Conservation (phyloP, 768 basidiomycete genomes). For the Galerina marginata region DNA sequence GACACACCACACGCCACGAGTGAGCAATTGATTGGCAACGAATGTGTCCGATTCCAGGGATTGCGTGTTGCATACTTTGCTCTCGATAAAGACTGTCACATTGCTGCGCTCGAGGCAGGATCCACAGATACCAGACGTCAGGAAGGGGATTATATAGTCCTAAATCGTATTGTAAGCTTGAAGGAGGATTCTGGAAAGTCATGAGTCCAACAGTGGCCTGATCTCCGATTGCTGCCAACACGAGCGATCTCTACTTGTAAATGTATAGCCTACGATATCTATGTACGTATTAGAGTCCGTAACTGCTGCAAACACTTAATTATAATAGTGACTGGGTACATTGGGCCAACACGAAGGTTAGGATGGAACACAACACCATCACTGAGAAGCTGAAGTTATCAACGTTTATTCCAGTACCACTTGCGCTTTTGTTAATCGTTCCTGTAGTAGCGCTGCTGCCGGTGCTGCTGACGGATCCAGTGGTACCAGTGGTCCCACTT, state of each 20-base stretch:
- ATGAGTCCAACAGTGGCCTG: slow-evolving; percentile 14
- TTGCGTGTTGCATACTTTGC: slow-evolving; percentile 95
- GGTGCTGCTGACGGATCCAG: background rate
- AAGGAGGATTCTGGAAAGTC: slow-evolving; percentile 93
- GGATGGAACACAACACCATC: too few species aligned
- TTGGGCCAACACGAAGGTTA: too few species aligned
- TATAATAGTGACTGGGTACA: too few species aligned
- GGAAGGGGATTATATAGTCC: slow-evolving; percentile 80
- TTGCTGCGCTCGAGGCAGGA: slow-evolving; percentile 67
- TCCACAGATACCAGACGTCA: slow-evolving; percentile 47
- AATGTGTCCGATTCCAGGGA: slow-evolving; percentile 96
- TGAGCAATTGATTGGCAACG: slow-evolving; percentile 85
- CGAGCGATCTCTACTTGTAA: too few species aligned
- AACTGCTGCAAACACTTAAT: too few species aligned
- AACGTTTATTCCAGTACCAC: background rate
- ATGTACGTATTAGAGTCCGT: too few species aligned
- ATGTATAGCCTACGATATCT: too few species aligned
- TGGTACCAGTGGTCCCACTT: background rate
- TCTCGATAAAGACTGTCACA: slow-evolving; percentile 82
- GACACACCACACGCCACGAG: slow-evolving; percentile 76
- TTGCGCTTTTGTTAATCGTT: background rate
- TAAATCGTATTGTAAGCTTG: slow-evolving; percentile 92
- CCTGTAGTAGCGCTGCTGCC: background rate
- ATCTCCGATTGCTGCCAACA: too few species aligned
- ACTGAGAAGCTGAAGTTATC: background rate